Conservation (phyloP, 2,329 filamentous ascomycete species). For the Colletotrichum ledebouriae region DNA sequence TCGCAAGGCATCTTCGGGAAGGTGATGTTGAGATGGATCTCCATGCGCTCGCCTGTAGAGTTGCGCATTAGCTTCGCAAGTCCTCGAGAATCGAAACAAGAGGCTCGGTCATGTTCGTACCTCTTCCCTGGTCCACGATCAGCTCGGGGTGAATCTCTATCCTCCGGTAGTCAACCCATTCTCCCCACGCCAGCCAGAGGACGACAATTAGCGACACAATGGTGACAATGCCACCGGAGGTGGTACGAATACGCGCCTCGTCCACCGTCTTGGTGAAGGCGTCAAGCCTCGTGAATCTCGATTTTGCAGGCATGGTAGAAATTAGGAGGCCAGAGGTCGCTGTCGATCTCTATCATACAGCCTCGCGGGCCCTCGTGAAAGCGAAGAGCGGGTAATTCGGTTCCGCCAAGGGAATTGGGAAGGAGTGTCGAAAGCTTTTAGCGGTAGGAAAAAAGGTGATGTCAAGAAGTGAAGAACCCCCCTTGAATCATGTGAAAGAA, state of each 20-base stretch:
- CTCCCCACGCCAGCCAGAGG: constrained; percentile 89
- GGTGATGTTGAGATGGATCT: constrained; percentile 97
- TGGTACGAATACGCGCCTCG: constrained; percentile 95
- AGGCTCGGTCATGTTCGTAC: constrained; percentile 59
- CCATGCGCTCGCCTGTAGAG: constrained; percentile 89
- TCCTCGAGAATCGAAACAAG: background rate
- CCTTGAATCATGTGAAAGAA: constrained; percentile 39
- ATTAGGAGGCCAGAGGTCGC: constrained; percentile 14
- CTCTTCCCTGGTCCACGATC: constrained; percentile 96
- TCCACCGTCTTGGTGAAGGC: constrained; percentile 99
- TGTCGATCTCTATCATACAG: constrained; percentile 27
- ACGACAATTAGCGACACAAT: constrained; percentile 91
- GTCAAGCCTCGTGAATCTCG: constrained; percentile 94
- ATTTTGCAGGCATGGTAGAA: constrained; percentile 83
- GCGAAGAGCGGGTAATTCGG: constrained; percentile 28
- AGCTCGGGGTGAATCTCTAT: constrained; percentile 91
- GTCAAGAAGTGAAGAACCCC: constrained; percentile 34
- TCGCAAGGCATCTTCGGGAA: constrained; percentile 96
- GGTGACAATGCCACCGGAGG: constrained; percentile 94
- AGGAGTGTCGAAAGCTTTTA: constrained; percentile 23
- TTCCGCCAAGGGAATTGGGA: constrained; percentile 42
- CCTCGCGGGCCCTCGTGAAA: constrained; percentile 19
- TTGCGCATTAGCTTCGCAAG: constrained; percentile 44
- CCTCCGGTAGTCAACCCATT: constrained; percentile 94
- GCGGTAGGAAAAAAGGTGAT: constrained; percentile 21